Percentiles rank a stretch among this genome's conserved stretches.
Conservation (phyloP, 2,329 filamentous ascomycete genomes). For the Neurospora crassa region DNA sequence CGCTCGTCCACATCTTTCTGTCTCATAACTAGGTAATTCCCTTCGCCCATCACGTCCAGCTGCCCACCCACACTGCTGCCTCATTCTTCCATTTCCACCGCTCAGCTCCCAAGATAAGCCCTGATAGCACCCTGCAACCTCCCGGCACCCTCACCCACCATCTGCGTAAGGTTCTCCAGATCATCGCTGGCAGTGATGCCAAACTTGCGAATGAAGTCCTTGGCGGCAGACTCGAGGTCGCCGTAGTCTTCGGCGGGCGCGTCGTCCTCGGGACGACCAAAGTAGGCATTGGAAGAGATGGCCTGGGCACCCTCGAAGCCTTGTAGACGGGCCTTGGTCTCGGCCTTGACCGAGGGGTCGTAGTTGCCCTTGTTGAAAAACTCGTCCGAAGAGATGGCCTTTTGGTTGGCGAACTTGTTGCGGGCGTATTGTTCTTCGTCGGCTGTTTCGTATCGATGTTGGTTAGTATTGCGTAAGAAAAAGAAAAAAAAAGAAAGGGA, state of each 20-base stretch:
- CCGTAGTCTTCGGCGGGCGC: constrained; percentile 66
- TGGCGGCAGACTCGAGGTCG: constrained; percentile 84
- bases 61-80: not conserved
- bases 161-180: constrained; percentile 76
- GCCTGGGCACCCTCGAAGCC: constrained; percentile 86
- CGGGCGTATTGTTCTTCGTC: constrained; percentile 79
- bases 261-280: constrained; percentile 79
- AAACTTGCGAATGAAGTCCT: constrained; percentile 92
- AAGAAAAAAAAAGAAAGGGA: not conserved
- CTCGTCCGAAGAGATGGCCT: constrained; percentile 95
- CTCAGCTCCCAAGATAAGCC: constrained; percentile 51
- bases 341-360: constrained; percentile 69
- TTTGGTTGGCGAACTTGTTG: constrained; percentile 82
- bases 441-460: too few relatives aligned
- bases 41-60: not conserved
- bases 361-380: constrained; percentile 90
- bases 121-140: constrained; percentile 70
- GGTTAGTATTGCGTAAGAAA: too few relatives aligned
- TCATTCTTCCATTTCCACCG: not conserved
- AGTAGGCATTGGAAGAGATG: constrained; percentile 96
- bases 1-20: not conserved
- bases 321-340: constrained; percentile 79
- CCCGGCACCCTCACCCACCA: constrained; percentile 76
- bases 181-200: constrained; percentile 94
- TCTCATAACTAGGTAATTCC: not conserved